Conservation (phyloP, 2,329 filamentous ascomycete genomes). For the Fusarium abutilonis region DNA sequence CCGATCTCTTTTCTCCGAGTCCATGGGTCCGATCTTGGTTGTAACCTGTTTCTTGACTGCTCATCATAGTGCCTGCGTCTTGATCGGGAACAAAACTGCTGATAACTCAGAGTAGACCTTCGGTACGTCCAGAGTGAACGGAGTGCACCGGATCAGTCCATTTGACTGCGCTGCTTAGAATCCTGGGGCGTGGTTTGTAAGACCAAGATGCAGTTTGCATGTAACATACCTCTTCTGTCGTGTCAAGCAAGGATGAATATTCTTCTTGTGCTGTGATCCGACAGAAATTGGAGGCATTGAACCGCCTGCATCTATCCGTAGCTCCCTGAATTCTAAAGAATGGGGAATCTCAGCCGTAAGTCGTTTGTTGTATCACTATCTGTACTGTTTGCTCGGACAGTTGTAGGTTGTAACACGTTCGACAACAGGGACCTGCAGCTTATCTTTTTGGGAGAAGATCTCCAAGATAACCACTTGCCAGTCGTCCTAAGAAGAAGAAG, state of each 20-base stretch:
- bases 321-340: slow-evolving; percentile 12
- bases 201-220: not conserved
- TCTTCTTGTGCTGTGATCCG: not conserved
- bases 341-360: not conserved
- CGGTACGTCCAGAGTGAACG: not conserved
- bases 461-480: not conserved
- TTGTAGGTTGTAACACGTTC: not conserved
- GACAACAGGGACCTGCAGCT: not conserved
- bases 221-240: not conserved
- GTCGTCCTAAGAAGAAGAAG: slow-evolving; percentile 10
- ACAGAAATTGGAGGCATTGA: not conserved
- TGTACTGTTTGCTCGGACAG: not conserved
- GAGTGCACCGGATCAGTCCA: slow-evolving; percentile 13
- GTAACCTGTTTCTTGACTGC: slow-evolving; percentile 5
- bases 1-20: slow-evolving; percentile 29
- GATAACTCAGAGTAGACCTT: not conserved
- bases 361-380: not conserved
- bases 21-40: not conserved
- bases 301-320: slow-evolving; percentile 21
- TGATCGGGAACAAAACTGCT: not conserved
- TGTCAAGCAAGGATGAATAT: not conserved
- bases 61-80: slow-evolving; percentile 9
- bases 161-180: not conserved
- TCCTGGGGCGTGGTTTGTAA: not conserved
- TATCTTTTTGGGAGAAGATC: not conserved